Evolutionary conservation across 176 grass and related monocot genomes (phyloP).

Genomic region (Zoysia japonica): DNA sequence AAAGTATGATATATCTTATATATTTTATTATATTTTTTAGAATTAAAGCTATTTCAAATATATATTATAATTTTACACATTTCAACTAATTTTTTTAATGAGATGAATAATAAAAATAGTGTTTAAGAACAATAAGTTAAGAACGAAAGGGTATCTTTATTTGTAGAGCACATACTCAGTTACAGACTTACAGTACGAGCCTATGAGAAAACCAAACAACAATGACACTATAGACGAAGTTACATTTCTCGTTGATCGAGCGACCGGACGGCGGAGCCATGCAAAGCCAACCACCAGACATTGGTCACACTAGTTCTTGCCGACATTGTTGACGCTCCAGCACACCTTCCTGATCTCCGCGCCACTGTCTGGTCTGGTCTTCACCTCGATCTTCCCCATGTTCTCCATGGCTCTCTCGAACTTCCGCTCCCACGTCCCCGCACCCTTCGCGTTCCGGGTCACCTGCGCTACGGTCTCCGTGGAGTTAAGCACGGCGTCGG

Average conservation of each 20-base stretch:
- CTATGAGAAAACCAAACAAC: background rate
- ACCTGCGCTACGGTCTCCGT: background rate
- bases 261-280: background rate
- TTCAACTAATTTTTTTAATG: too few relatives aligned
- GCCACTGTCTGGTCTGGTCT: background rate
- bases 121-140: too few relatives aligned
- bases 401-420: slow-evolving; percentile 23
- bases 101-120: too few relatives aligned
- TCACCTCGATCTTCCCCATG: slow-evolving; percentile 14
- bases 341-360: slow-evolving; percentile 9
- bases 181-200: background rate
- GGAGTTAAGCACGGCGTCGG: slow-evolving; percentile 19
- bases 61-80: too few relatives aligned
- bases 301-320: background rate
- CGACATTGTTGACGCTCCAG: background rate
- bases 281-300: background rate
- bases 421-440: background rate
- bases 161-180: background rate
- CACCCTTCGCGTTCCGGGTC: background rate
- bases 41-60: too few relatives aligned
- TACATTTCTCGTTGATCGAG: background rate
- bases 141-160: too few relatives aligned
- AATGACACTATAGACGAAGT: background rate
- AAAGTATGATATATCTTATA: too few relatives aligned
- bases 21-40: too few relatives aligned